Conservation (phyloP, 2,329 filamentous ascomycete species). For the Geosmithia flava region DNA sequence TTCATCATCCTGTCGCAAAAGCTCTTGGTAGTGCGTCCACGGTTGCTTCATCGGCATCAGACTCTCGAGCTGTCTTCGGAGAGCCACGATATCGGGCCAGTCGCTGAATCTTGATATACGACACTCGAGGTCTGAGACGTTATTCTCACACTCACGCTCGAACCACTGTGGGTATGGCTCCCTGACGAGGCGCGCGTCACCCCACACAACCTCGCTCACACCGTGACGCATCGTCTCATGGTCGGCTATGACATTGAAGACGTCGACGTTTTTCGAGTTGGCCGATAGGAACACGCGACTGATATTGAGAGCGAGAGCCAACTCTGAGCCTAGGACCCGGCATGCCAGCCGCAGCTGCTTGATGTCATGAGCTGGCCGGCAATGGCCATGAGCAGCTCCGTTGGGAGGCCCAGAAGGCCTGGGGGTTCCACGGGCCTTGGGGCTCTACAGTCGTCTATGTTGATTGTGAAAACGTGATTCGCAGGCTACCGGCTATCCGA, state of each 20-base stretch:
- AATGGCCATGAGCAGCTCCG: neutral
- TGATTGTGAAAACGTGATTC: no score
- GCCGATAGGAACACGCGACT: conserved; percentile 24
- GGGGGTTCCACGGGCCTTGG: no score
- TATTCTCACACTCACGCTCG: neutral
- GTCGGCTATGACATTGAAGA: conserved; percentile 19
- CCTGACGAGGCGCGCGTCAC: conserved; percentile 10
- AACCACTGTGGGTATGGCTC: neutral
- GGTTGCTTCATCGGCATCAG: neutral
- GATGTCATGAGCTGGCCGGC: neutral
- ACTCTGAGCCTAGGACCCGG: conserved; percentile 1
- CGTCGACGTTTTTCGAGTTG: conserved; percentile 20
- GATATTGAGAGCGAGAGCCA: neutral
- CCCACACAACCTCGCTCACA: conserved; percentile 24
- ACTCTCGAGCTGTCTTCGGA: neutral
- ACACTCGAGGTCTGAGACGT: neutral
- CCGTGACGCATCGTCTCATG: conserved; percentile 15
- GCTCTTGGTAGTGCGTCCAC: conserved; percentile 15
- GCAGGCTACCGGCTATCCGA: no score
- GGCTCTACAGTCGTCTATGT: no score
- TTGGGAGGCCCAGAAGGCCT: neutral
- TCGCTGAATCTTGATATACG: neutral
- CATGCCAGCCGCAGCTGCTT: conserved; percentile 6
- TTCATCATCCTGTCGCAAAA: conserved; percentile 18
- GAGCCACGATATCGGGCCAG: neutral